Percentiles rank a stretch among this genome's conserved stretches.
Conservation (phyloP, 768 basidiomycete species). For the Tulasnella calospora region DNA sequence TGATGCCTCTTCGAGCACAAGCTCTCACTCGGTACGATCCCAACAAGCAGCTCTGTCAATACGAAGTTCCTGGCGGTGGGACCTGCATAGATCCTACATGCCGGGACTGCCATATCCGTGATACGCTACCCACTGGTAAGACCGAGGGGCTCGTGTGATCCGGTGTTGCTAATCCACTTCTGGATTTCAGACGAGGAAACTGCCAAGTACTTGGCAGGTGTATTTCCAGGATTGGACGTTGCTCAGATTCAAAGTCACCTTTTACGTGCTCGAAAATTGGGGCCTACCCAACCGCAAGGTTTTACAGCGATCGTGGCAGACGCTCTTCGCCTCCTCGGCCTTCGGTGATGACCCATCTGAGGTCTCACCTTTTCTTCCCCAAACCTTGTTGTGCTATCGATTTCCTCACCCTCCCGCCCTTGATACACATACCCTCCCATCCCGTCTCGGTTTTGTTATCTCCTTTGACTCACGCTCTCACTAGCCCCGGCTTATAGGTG, state of each 20-base stretch:
- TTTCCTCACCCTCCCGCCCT: neutral
- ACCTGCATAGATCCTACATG: slow-evolving; percentile 17
- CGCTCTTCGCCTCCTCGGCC: slow-evolving; percentile 5
- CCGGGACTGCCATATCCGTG: slow-evolving; percentile 14
- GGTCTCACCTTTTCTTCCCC: neutral
- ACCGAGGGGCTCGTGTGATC: neutral
- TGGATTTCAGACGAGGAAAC: slow-evolving; percentile 17
- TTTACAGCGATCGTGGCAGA: slow-evolving; percentile 11
- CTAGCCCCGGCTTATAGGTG: neutral
- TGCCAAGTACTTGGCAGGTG: slow-evolving; percentile 8
- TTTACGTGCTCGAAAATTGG: slow-evolving; percentile 2
- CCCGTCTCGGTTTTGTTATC: neutral
- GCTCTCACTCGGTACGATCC: slow-evolving; percentile 10
- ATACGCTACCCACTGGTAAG: slow-evolving; percentile 21
- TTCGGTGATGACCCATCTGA: slow-evolving; percentile 12
- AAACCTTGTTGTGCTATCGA: neutral
- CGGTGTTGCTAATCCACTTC: neutral
- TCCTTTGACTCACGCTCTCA: neutral
- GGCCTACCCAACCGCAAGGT: neutral
- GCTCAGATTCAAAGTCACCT: slow-evolving; percentile 6
- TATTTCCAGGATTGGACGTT: neutral
- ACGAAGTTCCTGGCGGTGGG: slow-evolving; percentile 21
- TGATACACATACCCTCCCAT: neutral
- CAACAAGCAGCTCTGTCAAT: slow-evolving; percentile 13
- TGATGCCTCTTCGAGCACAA: slow-evolving; percentile 9